Evolutionary conservation across 495 filamentous ascomycete genomes (phyloP).

Genomic region (Thermochaetoides thermophila): DNA sequence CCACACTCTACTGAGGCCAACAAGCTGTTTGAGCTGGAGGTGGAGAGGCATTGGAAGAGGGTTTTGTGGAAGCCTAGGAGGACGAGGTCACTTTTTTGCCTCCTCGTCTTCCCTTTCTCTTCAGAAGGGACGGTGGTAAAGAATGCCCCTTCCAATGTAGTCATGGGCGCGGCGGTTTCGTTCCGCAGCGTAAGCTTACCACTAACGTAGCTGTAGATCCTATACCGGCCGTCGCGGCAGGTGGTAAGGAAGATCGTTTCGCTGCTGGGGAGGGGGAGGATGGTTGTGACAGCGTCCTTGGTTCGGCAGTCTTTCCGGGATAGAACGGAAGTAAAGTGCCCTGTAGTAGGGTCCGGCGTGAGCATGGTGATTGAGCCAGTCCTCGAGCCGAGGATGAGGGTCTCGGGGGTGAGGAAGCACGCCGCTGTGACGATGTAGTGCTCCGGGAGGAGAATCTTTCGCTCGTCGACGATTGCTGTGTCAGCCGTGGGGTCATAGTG

Average conservation of each 20-base stretch:
- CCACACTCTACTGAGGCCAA: no score
- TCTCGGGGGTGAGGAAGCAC: constrained; percentile 20
- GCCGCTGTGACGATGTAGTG: constrained; percentile 18
- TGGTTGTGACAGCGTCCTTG: constrained; percentile 55
- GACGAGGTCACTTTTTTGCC: constrained; percentile 35
- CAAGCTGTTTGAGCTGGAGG: no score
- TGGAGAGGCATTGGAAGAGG: no score
- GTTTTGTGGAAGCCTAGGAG: constrained; percentile 72
- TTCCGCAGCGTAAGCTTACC: constrained; percentile 19
- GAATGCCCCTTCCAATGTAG: constrained; percentile 53
- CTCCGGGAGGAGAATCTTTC: constrained; percentile 9
- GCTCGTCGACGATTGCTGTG: background rate
- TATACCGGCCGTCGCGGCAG: constrained; percentile 59
- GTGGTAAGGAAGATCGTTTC: constrained; percentile 43
- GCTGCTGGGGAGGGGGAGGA: constrained; percentile 28
- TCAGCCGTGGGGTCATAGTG: constrained; percentile 4
- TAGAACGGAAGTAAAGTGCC: constrained; percentile 2
- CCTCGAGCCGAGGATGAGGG: constrained; percentile 56
- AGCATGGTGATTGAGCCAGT: constrained; percentile 16
- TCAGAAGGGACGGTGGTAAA: constrained; percentile 23
- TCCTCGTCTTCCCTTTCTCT: constrained; percentile 1
- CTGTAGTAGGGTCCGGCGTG: constrained; percentile 2
- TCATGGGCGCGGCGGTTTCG: constrained; percentile 41
- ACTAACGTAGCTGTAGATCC: constrained; percentile 33
- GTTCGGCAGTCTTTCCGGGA: constrained; percentile 31